Base-by-base conservation (phyloP, 306 rosid species). In the Mimosa bimucronata region DNA sequence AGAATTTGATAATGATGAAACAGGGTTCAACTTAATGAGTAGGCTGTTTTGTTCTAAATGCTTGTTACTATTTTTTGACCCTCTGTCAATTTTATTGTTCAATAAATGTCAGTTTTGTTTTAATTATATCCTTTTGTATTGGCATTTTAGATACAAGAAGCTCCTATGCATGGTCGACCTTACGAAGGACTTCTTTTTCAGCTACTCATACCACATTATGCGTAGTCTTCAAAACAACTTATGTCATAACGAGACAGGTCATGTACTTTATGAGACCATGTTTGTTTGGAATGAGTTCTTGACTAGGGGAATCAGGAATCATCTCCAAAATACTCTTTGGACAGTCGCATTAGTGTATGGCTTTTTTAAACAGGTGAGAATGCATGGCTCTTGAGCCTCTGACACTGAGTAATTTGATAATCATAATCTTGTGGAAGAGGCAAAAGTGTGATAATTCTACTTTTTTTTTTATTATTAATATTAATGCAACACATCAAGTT, bases 281-380 rank as follows among this genome's bases (percentile, higher is more conserved):
- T 96, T 93, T 78, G 99, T 96, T 67, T 96, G 99, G 99, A 96
- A 96, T 71, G 99, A 96, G 88, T 96, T 85, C 87, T 87, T 96
- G 82, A 96, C 98, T 44, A 94, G 90, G 71, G 97, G 92, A 73
- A 88, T 91, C 81, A 89, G 98, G 81, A 88, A 86, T 75, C 86
- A 71, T 80, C 89, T 96, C 83, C 88, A 89, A 77, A 93, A 90
- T 88, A 86, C 97, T 77, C 61, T 85, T 45, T 96, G 99, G 99
- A 96, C 99, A 45, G 98, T 96, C 81, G 99, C 99, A 73, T 83
- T 96, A 71, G 97, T 96, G 57, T 93, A 93, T 52, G 99, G 99
- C 69, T 96, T 93, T 87, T 96, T 96, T 78, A 91, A 93, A 89
- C 98, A 96, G 99, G 99, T 96, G 78, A 64, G 77, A 60, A 77